These are phyloP conservation scores for Acer saccharum DNA, from an alignment of 345 rosid genomes.

Conservation along the genomic window DNA sequence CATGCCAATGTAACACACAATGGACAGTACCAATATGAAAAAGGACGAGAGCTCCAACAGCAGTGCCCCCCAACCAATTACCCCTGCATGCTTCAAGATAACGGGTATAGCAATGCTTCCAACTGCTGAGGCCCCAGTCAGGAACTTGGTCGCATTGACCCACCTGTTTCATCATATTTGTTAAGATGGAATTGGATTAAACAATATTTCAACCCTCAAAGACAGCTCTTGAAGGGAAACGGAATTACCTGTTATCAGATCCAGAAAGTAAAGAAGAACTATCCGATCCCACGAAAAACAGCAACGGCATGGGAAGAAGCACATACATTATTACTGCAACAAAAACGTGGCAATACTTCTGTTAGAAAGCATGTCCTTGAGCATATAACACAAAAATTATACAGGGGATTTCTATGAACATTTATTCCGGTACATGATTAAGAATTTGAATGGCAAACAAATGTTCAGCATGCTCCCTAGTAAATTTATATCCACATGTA, in stretches of 20 bases:
- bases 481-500: neutral
- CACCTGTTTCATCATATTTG: constrained; percentile 51
- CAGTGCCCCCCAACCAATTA: constrained; percentile 95
- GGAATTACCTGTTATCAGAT: constrained; percentile 58
- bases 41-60: constrained; percentile 83
- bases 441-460: too few species aligned
- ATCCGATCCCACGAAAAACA: constrained; percentile 86
- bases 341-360: constrained; percentile 8
- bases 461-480: neutral
- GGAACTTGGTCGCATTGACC: constrained; percentile 87
- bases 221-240: neutral
- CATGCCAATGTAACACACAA: constrained; percentile 64
- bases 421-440: too few species aligned
- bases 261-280: constrained; percentile 58
- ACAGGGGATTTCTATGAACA: neutral
- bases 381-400: neutral
- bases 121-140: constrained; percentile 86
- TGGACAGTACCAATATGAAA: constrained; percentile 67
- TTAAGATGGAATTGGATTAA: neutral
- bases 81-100: constrained; percentile 86
- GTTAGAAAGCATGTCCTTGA: neutral
- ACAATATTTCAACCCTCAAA: neutral
- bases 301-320: constrained; percentile 90
- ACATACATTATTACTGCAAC: constrained; percentile 87
- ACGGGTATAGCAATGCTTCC: constrained; percentile 96